A percentile compares a stretch with the other conserved stretches of the same genome.
These are phyloP conservation scores for Suhomyces emberorum DNA, from an alignment of 805 yeast species.

Conservation along the genomic window DNA sequence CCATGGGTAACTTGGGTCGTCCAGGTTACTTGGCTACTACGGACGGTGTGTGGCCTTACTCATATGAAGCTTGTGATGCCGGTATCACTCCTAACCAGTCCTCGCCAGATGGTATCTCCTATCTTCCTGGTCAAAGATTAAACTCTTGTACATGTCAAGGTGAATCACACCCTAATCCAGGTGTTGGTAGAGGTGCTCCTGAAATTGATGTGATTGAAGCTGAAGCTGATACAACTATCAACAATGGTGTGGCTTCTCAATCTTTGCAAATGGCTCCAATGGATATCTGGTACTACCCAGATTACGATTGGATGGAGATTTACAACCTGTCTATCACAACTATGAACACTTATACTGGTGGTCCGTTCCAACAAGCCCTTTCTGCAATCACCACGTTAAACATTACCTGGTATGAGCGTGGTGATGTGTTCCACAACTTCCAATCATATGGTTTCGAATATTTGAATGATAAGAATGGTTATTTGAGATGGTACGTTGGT, in stretches of 20 bases:
- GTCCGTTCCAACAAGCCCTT: slow-evolving; percentile 93
- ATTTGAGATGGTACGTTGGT: slow-evolving; percentile 86
- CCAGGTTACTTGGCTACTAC: slow-evolving; percentile 87
- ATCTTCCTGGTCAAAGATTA: slow-evolving; percentile 79
- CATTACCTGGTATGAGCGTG: slow-evolving; percentile 76
- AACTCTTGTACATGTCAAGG: slow-evolving; percentile 76
- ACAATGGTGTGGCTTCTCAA: slow-evolving; percentile 79
- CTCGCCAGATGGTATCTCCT: slow-evolving; percentile 83
- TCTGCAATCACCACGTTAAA: slow-evolving; percentile 80
- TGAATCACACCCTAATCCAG: slow-evolving; percentile 83
- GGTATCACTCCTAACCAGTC: slow-evolving; percentile 95
- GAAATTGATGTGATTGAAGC: slow-evolving; percentile 93
- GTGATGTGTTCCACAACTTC: slow-evolving; percentile 48
- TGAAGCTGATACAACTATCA: slow-evolving; percentile 54
- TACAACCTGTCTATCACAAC: slow-evolving; percentile 65
- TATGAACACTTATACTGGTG: slow-evolving; percentile 89
- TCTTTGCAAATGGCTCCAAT: slow-evolving; percentile 90
- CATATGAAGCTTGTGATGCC: slow-evolving; percentile 83
- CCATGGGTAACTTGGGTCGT: slow-evolving; percentile 88
- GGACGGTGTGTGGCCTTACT: slow-evolving; percentile 94
- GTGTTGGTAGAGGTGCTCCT: slow-evolving; percentile 91
- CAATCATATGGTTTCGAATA: slow-evolving; percentile 82
- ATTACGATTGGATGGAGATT: slow-evolving; percentile 74
- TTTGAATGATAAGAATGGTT: slow-evolving; percentile 69
- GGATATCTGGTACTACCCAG: slow-evolving; percentile 93